Evolutionary conservation across 352 stramenopile species (phyloP), one percentile per base, ranked within the genome.

Genomic region (Globisporangium nodosum): DNA sequence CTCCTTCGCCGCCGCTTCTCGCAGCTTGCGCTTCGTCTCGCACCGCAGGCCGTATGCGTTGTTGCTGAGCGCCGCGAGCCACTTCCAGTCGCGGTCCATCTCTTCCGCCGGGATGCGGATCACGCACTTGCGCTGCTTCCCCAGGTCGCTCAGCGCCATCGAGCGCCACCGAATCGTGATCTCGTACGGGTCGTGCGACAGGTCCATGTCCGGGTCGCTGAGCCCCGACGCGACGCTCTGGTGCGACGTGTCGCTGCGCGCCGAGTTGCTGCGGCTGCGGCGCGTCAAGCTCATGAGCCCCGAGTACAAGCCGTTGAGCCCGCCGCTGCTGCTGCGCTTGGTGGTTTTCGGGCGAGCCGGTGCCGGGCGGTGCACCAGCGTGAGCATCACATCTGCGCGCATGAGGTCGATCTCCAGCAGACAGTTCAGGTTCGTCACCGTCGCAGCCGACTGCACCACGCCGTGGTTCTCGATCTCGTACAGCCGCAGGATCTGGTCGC

Each of bases 61-160:
- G 61, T 90, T 90, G 55, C 76, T 85, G 27, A 90, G 43, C 1
- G 76, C 76, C 4, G 73, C 72, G 39, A 90, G 66, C 81, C 81
- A 91, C 60, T 69, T 72, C 81, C 81, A 91, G 48, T 88, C 70
- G 18, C 57, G 62, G 39, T 73, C 61, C 53, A 88, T 59, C 30
- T 85, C 71, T 21, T 76, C 66, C 24, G 80, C 67, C 5, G 71
- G 69, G 39, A 89, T 84, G 8, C 74, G 77, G 52, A 90, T 66
- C 21, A 61, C 52, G 21, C 37, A 67, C 16, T 45, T 47, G 18
- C 53, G 37, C 20, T 49, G 60, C 54, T 52, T 49, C 8, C 42
- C 42, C 33, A 69, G 33, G 24, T 58, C 49, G 18, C 18, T 52
- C 33, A 43, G 5, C 15, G 40, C 20, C 1, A 47, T 43, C 54